Evolutionary conservation across 768 basidiomycete species (phyloP).

Genomic region (Boletellus sp.): DNA sequence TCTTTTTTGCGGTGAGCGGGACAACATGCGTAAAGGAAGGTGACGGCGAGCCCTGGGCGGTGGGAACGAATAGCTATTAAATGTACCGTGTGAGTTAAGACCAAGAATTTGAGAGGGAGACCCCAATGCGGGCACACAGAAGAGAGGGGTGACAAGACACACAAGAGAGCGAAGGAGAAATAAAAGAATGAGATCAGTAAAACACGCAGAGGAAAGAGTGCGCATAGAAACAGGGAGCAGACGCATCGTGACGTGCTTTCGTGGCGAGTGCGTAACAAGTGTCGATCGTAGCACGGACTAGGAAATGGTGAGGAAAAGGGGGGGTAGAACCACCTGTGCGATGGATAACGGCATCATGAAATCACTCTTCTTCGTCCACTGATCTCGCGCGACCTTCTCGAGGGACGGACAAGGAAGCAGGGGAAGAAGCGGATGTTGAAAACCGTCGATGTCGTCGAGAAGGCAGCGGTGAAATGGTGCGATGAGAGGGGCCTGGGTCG

Average conservation of each 20-base stretch:
- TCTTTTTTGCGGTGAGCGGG: conserved; percentile 2
- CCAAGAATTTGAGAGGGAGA: background rate
- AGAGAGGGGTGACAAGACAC: background rate
- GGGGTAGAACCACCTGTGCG: background rate
- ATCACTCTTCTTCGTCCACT: conserved; percentile 22
- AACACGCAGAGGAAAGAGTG: background rate
- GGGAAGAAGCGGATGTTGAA: conserved; percentile 13
- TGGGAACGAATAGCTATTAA: conserved; percentile 18
- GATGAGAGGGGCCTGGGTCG: conserved; percentile 14
- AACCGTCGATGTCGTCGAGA: conserved; percentile 13
- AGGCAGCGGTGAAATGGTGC: conserved; percentile 16
- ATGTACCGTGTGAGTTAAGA: conserved; percentile 18
- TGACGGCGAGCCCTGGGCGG: background rate
- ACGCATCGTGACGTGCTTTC: conserved; percentile 24
- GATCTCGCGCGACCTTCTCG: conserved; percentile 15
- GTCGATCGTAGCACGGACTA: conserved; percentile 19
- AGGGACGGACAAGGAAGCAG: conserved; percentile 15
- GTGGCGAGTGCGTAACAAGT: conserved; percentile 18
- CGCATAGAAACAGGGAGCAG: background rate
- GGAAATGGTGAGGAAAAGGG: background rate
- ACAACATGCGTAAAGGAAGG: conserved; percentile 25
- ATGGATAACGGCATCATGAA: conserved; percentile 17
- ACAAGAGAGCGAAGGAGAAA: conserved; percentile 4
- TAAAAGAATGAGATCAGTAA: background rate
- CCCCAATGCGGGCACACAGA: background rate